phyloP scores from a whole-genome alignment of 768 basidiomycete genomes.

The Kockovaella imperatae region DNA sequence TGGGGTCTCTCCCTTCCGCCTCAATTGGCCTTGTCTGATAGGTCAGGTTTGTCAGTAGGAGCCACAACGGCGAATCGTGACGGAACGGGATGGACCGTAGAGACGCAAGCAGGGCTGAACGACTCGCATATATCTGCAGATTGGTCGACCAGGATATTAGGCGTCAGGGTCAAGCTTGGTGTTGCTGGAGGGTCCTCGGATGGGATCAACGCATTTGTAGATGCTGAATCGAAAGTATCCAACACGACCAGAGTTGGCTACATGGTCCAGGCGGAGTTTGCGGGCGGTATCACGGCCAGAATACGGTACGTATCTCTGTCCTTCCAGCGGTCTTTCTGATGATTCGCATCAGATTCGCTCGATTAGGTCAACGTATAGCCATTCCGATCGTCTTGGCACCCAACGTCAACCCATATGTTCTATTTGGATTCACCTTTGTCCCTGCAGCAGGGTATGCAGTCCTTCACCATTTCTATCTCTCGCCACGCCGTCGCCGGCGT shows the following conservation, averaged over 20 bases:
- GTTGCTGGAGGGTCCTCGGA: slow-evolving; percentile 22
- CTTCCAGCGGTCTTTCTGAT: neutral
- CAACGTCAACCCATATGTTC: slow-evolving; percentile 36
- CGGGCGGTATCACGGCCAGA: slow-evolving; percentile 31
- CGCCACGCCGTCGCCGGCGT: slow-evolving; percentile 35
- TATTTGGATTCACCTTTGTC: slow-evolving; percentile 38
- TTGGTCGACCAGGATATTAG: slow-evolving; percentile 34
- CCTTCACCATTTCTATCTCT: slow-evolving; percentile 43
- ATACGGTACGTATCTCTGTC: neutral
- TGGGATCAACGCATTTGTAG: slow-evolving; percentile 36
- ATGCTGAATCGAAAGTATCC: slow-evolving; percentile 42
- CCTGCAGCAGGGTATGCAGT: slow-evolving; percentile 43
- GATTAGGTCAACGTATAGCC: slow-evolving; percentile 45
- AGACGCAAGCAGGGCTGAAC: slow-evolving; percentile 33
- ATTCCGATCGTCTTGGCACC: slow-evolving; percentile 43
- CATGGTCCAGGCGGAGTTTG: slow-evolving; percentile 30
- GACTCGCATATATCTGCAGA: slow-evolving; percentile 32
- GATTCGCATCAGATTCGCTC: slow-evolving; percentile 27
- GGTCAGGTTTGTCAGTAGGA: slow-evolving; percentile 37
- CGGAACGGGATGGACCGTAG: slow-evolving; percentile 41
- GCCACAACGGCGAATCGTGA: slow-evolving; percentile 27
- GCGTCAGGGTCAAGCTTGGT: slow-evolving; percentile 41
- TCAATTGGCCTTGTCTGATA: slow-evolving; percentile 13
- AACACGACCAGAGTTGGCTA: slow-evolving; percentile 38
- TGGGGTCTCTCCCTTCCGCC: slow-evolving; percentile 36